Base-by-base conservation (phyloP, 805 yeast species). In the Pichia nanzhaoensis region DNA sequence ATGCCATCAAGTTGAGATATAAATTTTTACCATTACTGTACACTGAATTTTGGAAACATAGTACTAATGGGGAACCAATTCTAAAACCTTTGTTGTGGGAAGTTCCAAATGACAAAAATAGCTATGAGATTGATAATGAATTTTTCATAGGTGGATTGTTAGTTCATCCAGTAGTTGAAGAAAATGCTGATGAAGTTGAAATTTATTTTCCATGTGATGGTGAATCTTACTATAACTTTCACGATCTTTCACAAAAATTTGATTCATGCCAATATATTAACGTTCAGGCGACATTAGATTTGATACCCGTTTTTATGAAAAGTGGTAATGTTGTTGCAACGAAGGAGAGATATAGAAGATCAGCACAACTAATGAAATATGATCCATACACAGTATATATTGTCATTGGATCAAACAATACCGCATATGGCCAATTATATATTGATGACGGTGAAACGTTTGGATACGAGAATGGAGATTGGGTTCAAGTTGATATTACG, bases 401-500 rank as follows among this genome's bases (percentile, higher is more conserved):
- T 36, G 86, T 85, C 0, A 69, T 81, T 10, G 70, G 69, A 45
- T 24, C 39, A 2, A 54, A 64, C 2, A 81, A 80, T 1, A 51
- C 55, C 6, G 61, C 62, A 0, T 84, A 85, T 2, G 69, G 68
- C 5, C 61, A 65, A 16, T 59, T 90, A 28, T 90, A 89, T 60
- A 63, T 84, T 32, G 98, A 90, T 60, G 98, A 90, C 62, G 96
- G 95, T 14, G 84, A 81, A 53, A 71, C 90, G 0, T 85, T 74
- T 53, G 74, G 69, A 37, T 78, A 78, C 58, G 46, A 60, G 28
- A 52, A 65, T 2, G 84, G 82, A 6, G 80, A 77, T 22, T 81
- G 50, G 55, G 44, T 78, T 3, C 60, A 66, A 37, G 56, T 77
- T 2, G 55, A 66, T 2, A 70, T 85, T 30, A 51, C 51, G 2